These are phyloP conservation scores for Brachypodium distachyon DNA, from an alignment of 202 grass and related monocot species.

Conservation along the genomic window DNA sequence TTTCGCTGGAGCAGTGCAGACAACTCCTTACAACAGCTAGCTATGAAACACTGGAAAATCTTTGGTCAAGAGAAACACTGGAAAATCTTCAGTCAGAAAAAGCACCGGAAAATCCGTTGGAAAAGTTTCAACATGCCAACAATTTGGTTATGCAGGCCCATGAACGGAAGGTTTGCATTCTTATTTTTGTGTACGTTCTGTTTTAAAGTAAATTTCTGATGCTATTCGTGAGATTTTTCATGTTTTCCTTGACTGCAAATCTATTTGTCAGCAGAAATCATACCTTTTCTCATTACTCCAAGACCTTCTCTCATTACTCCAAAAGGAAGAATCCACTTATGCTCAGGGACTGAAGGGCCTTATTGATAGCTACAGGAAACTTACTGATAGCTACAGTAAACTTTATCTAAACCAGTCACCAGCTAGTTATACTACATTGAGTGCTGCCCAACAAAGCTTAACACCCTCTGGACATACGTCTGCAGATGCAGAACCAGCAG, in stretches of 20 bases:
- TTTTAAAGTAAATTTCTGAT: slow-evolving; percentile 5
- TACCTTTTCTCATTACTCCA: slow-evolving; percentile 37
- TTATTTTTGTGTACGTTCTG: neutral
- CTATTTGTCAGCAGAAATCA: slow-evolving; percentile 38
- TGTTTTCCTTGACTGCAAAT: neutral
- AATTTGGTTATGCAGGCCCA: slow-evolving; percentile 13
- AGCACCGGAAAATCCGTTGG: slow-evolving; percentile 46
- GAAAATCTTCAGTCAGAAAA: no score
- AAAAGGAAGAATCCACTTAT: slow-evolving; percentile 36
- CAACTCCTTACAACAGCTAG: slow-evolving; percentile 26
- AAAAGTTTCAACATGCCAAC: slow-evolving; percentile 16
- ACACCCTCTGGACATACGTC: neutral
- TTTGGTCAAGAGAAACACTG: no score
- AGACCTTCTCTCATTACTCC: slow-evolving; percentile 34
- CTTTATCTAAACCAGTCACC: slow-evolving; percentile 35
- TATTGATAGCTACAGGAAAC: slow-evolving; percentile 27
- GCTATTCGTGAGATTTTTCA: neutral
- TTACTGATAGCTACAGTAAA: slow-evolving; percentile 31
- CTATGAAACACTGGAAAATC: slow-evolving; percentile 36
- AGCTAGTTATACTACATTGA: slow-evolving; percentile 20
- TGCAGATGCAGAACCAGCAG: neutral
- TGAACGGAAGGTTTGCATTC: slow-evolving; percentile 41
- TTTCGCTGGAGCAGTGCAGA: neutral
- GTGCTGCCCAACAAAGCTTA: neutral
- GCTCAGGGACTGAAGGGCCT: neutral